These are phyloP conservation scores for Eugenia klotzschiana DNA, from an alignment of 441 rosid species.

Conservation along the genomic window DNA sequence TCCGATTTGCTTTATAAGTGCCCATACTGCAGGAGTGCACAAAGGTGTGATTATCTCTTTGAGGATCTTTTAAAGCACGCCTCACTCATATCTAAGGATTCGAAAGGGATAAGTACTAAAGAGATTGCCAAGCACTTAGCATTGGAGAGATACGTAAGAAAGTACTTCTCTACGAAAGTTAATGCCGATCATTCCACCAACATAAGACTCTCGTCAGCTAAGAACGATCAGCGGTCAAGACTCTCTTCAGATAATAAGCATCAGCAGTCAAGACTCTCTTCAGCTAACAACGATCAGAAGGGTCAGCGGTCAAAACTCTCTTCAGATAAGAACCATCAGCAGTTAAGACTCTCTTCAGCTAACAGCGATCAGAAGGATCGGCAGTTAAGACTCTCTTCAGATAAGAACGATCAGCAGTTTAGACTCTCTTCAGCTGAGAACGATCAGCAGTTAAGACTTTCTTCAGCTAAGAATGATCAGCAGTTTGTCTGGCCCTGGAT, in stretches of 20 bases:
- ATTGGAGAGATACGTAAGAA: constrained; percentile 24
- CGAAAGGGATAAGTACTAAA: constrained; percentile 7
- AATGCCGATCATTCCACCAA: not conserved
- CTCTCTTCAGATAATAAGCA: not conserved
- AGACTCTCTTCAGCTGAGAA: not conserved
- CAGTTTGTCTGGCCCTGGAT: constrained; percentile 56
- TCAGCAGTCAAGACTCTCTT: constrained; percentile 6
- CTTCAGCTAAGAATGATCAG: not conserved
- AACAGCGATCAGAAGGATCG: constrained; percentile 4
- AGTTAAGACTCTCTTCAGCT: not conserved
- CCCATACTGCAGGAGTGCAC: constrained; percentile 28
- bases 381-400: not conserved
- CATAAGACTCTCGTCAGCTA: not conserved
- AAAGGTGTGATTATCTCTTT: constrained; percentile 14
- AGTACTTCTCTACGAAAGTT: constrained; percentile 3
- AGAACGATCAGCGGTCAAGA: not conserved
- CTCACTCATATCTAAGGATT: constrained; percentile 2
- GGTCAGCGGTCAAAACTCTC: not conserved
- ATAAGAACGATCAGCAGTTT: not conserved
- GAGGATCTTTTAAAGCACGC: constrained; percentile 37
- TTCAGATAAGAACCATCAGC: not conserved
- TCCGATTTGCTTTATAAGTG: constrained; percentile 27
- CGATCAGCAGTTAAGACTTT: not conserved
- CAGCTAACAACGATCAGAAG: not conserved
- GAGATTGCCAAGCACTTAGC: constrained; percentile 39